These are phyloP conservation scores for Albophoma yamanashiensis DNA, from an alignment of 2,329 filamentous ascomycete species.

Conservation along the genomic window DNA sequence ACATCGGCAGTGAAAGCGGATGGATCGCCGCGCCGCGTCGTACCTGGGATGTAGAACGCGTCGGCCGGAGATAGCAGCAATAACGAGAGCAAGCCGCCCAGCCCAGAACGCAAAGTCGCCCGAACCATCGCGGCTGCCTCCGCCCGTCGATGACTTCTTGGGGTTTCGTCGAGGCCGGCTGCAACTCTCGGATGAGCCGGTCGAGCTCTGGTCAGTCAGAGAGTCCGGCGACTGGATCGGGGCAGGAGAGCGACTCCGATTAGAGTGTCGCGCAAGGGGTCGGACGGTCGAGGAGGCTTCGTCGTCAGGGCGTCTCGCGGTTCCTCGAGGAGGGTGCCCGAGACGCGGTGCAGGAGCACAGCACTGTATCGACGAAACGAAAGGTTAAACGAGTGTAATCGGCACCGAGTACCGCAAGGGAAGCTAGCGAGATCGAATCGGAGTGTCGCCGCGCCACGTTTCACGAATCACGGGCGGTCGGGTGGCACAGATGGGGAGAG, in stretches of 20 bases:
- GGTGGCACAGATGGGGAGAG: neutral
- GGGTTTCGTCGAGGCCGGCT: neutral
- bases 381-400: constrained; percentile 5
- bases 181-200: neutral
- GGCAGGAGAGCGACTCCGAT: neutral
- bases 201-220: neutral
- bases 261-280: neutral
- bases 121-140: constrained; percentile 6
- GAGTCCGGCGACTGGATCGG: neutral
- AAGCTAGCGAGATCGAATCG: neutral
- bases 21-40: constrained; percentile 9
- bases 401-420: constrained; percentile 2
- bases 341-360: constrained; percentile 4
- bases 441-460: neutral
- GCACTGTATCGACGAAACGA: neutral
- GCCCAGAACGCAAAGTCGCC: constrained; percentile 18
- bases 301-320: neutral
- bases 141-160: neutral
- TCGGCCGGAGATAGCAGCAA: constrained; percentile 26
- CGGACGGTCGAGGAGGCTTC: neutral
- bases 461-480: neutral
- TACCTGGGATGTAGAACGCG: constrained; percentile 83
- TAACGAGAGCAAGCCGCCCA: constrained; percentile 30
- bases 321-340: neutral
- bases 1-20: neutral